A percentile compares a stretch with the other conserved stretches of the same genome.
Conservation (phyloP, 169 alveolate genomes). For the Babesia bigemina region DNA sequence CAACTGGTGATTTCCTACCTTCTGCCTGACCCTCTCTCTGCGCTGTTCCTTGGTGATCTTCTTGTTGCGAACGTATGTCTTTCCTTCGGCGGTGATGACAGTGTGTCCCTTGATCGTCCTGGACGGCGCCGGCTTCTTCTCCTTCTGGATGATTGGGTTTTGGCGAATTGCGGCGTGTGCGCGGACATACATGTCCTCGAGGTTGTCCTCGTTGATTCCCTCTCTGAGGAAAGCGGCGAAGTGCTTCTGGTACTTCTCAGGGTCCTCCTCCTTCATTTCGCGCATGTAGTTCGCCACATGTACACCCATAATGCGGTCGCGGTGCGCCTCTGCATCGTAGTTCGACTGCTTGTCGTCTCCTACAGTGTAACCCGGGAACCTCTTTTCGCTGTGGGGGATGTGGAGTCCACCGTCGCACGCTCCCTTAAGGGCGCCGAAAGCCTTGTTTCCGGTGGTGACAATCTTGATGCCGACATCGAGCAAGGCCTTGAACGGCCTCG, state of each 20-base stretch:
- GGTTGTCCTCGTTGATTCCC: conserved; percentile 90
- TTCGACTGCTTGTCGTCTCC: conserved; percentile 86
- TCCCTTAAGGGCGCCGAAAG: conserved; percentile 99
- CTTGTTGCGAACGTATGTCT: conserved; percentile 87
- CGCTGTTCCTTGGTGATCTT: conserved; percentile 92
- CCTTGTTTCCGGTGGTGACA: conserved; percentile 99
- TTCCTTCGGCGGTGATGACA: conserved; percentile 86
- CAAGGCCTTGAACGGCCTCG: conserved; percentile 98
- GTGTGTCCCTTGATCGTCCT: conserved; percentile 85
- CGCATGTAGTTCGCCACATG: conserved; percentile 98
- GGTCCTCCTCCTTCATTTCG: conserved; percentile 94
- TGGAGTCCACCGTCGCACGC: conserved; percentile 99
- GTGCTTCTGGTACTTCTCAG: conserved; percentile 93
- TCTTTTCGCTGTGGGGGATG: conserved; percentile 98
- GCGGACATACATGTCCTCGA: conserved; percentile 95
- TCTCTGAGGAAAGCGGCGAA: conserved; percentile 93
- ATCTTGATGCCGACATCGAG: conserved; percentile 99
- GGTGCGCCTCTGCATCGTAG: conserved; percentile 97
- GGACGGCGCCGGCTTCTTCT: conserved; percentile 80
- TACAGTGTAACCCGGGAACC: conserved; percentile 97
- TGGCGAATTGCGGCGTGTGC: conserved; percentile 96
- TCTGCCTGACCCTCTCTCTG: conserved; percentile 91
- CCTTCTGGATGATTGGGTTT: conserved; percentile 90
- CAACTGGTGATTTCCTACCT: conserved; percentile 82
- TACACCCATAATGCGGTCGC: conserved; percentile 96